Conservation (phyloP, 2,329 filamentous ascomycete genomes). For the Paraphoma chrysanthemicola region DNA sequence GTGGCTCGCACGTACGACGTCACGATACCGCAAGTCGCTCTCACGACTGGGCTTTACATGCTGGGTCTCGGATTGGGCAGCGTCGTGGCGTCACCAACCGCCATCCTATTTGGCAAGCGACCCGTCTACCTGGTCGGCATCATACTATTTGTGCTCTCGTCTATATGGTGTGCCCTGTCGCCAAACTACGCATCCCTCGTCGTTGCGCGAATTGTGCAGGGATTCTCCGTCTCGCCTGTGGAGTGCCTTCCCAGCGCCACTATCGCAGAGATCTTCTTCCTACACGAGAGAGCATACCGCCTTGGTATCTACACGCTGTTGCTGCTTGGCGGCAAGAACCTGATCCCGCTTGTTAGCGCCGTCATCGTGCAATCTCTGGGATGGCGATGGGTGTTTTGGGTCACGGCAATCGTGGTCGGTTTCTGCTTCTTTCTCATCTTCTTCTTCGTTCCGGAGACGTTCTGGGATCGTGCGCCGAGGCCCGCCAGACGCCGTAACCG, state of each 20-base stretch:
- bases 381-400: conserved; percentile 94
- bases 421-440: conserved; percentile 77
- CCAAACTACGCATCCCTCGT: conserved; percentile 81
- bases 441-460: conserved; percentile 92
- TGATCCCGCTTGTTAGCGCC: conserved; percentile 86
- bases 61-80: conserved; percentile 87
- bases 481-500: conserved; percentile 49
- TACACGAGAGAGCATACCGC: conserved; percentile 91
- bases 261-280: conserved; percentile 94
- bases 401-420: conserved; percentile 80
- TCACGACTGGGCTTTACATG: conserved; percentile 95
- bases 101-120: conserved; percentile 88
- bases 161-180: conserved; percentile 86
- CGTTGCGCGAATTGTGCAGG: conserved; percentile 84
- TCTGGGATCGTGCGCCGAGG: conserved; percentile 85
- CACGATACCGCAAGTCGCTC: conserved; percentile 73
- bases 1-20: conserved; percentile 74
- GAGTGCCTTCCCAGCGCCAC: conserved; percentile 93
- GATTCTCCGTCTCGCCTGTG: conserved; percentile 85
- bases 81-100: conserved; percentile 85
- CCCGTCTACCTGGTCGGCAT: conserved; percentile 85
- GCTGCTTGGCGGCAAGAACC: conserved; percentile 87
- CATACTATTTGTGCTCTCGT: conserved; percentile 76
- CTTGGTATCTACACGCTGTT: conserved; percentile 93
- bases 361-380: conserved; percentile 77